Conservation (phyloP, 176 grass and related monocot genomes). For the Hordeum vulgare region MorexV3_pseudomolecules_assembly NC_058524.1:162525024-162525523, state of each 20-base stretch:
- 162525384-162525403: constrained; percentile 38
- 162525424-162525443: not conserved
- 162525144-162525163: constrained; percentile 57
- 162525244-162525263: constrained; percentile 36
- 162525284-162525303: constrained; percentile 60
- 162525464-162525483: not conserved
- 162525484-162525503: not conserved
- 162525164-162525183: constrained; percentile 54
- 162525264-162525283: constrained; percentile 70
- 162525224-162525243: not conserved
- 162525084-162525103: not conserved
- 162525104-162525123: constrained; percentile 31
- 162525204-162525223: not conserved
- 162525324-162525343: constrained; percentile 69
- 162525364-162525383: constrained; percentile 45
- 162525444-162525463: not conserved
- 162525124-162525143: constrained; percentile 47
- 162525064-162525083: not conserved
- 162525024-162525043: not conserved
- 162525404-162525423: not conserved
- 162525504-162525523: not conserved
- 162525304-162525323: constrained; percentile 69
- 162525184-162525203: constrained; percentile 76
- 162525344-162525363: constrained; percentile 48
- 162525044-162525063: not conserved